Percentiles rank a stretch among this genome's conserved stretches.
These are phyloP conservation scores for Tilletia walkeri DNA, from an alignment of 1,284 basidiomycete species.

Conservation along the genomic window DNA sequence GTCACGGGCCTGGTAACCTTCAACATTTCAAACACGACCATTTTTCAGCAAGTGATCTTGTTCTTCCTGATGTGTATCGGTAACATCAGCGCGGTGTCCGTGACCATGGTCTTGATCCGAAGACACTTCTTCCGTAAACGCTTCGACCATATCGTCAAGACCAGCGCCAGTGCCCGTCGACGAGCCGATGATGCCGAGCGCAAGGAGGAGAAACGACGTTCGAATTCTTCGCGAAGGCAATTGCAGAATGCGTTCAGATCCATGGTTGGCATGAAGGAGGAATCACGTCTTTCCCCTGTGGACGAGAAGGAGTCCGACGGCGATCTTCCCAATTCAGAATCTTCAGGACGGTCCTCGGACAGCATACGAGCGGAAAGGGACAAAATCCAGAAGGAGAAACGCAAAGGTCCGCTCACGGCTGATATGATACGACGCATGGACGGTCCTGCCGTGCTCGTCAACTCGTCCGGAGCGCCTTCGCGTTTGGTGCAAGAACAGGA, in stretches of 20 bases:
- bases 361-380: constrained; percentile 19
- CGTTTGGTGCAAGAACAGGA: neutral
- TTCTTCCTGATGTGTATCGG: constrained; percentile 54
- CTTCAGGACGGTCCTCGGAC: constrained; percentile 31
- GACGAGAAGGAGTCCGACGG: constrained; percentile 28
- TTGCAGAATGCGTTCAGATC: constrained; percentile 21
- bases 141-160: constrained; percentile 41
- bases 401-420: constrained; percentile 42
- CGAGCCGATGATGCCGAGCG: constrained; percentile 51
- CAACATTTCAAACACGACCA: constrained; percentile 70
- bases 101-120: constrained; percentile 53
- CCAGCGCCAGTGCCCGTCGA: constrained; percentile 38
- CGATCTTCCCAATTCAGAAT: constrained; percentile 12
- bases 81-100: constrained; percentile 51
- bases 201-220: constrained; percentile 20
- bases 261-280: constrained; percentile 38
- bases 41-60: constrained; percentile 72
- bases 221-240: neutral
- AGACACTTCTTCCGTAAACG: constrained; percentile 47
- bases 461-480: constrained; percentile 33
- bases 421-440: constrained; percentile 54
- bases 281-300: constrained; percentile 20
- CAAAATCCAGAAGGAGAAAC: constrained; percentile 34
- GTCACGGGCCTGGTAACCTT: constrained; percentile 74
- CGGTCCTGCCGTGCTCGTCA: constrained; percentile 52